Evolutionary conservation across 345 rosid genomes (phyloP).

Genomic region (Citrus inodora): DNA sequence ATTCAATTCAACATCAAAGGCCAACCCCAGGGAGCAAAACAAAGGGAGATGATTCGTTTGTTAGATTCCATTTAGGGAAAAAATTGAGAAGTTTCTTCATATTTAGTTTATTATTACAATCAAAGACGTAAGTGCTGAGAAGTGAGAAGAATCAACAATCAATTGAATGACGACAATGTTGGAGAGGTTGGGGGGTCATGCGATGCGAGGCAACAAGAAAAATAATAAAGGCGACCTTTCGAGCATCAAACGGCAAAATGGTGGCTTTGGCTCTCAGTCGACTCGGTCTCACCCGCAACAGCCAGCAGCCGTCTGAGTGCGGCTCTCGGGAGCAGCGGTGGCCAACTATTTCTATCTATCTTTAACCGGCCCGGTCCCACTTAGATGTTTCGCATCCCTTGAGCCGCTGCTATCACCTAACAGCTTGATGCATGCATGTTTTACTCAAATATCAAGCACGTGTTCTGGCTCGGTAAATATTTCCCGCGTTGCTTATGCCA

Average conservation of each 20-base stretch:
- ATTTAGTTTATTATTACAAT: no score
- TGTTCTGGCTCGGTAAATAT: no score
- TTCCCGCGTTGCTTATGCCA: no score
- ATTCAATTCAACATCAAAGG: no score
- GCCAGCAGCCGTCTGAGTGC: conserved; percentile 3
- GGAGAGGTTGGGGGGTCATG: neutral
- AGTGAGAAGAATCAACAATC: no score
- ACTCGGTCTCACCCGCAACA: conserved; percentile 9
- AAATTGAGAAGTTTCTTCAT: no score
- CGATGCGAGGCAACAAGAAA: neutral
- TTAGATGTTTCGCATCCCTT: no score
- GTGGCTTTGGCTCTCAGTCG: neutral
- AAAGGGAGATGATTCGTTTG: neutral
- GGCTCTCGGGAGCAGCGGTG: conserved; percentile 20
- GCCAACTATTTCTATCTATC: neutral
- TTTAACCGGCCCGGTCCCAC: neutral
- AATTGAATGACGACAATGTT: neutral
- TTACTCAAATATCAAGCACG: neutral
- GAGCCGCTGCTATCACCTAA: no score
- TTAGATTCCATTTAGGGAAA: neutral
- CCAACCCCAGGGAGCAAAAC: neutral
- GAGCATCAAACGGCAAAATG: conserved; percentile 11
- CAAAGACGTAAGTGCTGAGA: no score
- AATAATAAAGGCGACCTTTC: conserved; percentile 23
- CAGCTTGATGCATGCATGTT: neutral